Base-by-base conservation (phyloP, 1,284 basidiomycete species). In the Cystobasidium slooffiae region DNA sequence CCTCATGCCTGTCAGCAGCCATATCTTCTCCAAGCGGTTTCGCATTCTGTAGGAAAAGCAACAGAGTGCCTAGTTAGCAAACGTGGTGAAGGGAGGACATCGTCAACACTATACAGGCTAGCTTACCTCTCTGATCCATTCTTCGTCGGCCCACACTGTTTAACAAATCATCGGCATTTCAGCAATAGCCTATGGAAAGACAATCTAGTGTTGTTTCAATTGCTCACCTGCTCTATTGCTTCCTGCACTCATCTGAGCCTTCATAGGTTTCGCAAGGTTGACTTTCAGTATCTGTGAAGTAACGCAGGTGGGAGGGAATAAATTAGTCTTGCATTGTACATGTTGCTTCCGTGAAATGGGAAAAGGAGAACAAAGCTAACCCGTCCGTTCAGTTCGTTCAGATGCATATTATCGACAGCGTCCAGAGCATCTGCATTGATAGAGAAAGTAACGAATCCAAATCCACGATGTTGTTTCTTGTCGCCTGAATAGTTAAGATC, bases 391-490 rank as follows among this genome's bases (percentile, higher is more conserved):
- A 81, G 56, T 47, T 76, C 64, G 62, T 81, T 81, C 20, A 78
- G 61, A 74, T 81, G 78, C 80, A 81, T 81, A 72, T 81, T 81
- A 68, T 81, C 80, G 53, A 80, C 78, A 1, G 80, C 80, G 41
- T 81, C 79, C 18, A 79, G 44, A 12, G 80, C 79, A 18, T 78
- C 73, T 2, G 75, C 55, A 24, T 70, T 31, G n/a, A 44, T 56
- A 10, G 74, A 63, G 55, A 78, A 81, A 14, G 78, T 76, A 18
- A 81, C 75, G 72, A 80, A 81, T 39, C 76, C 80, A 64, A 81
- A 81, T 14, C 80, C 80, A 9, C 79, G 70, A 65, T 81, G 80
- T 49, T 59, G 46, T 24, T 66, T 58, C 20, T 43, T 43, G 55
- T 59, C 49, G 31, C 69, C 66, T 64, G 59, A 16, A 44, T 20